Evolutionary conservation across 495 filamentous ascomycete genomes (phyloP), one percentile per base, ranked within the genome.

Genomic region (Physcia stellaris): DNA sequence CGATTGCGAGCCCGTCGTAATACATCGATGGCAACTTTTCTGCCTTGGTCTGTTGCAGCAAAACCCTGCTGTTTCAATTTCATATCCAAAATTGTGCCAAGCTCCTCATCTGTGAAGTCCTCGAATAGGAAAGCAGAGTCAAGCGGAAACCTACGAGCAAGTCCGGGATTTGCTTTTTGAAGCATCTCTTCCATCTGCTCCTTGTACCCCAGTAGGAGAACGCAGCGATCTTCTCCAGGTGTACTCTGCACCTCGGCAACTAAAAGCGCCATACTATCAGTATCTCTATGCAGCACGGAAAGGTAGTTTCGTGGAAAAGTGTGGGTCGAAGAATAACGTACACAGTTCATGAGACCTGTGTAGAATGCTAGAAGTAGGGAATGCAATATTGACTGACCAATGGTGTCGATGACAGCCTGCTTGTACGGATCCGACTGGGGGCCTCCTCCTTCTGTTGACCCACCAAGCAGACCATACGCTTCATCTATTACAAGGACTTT

Each of bases 401-500:
- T 77, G 4, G 84, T 88, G 39, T 85, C 78, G 4, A 82, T 58
- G 6, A 83, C 73, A 6, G 75, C 77, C 1, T 66, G 74, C 46
- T 70, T 77, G 61, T 63, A 86, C 0, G 54, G 48, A 46, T 86
- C 77, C 41, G 20, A 40, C n/a, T 39, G 32, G 3, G 42, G 21
- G n/a, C 49, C 51, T 9, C 10, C 27, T 15, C 22, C 35, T 40
- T 11, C 46, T 47, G 23, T 49, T 40, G 0, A 40, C 49, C 10
- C 33, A 2, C 49, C 39, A 39, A 57, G 65, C 0, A 79, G 57
- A 43, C 61, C 66, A 41, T 87, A 85, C 0, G 78, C 80, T 46
- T 86, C 80, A 45, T 87, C 81, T 10, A 86, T 84, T 2, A 86
- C 68, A 1, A 86, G 62, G 10, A 86, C 75, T 47, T 86, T 87